Evolutionary conservation across 169 alveolate genomes (phyloP).

Genomic region (Blepharisma undulans): DNA sequence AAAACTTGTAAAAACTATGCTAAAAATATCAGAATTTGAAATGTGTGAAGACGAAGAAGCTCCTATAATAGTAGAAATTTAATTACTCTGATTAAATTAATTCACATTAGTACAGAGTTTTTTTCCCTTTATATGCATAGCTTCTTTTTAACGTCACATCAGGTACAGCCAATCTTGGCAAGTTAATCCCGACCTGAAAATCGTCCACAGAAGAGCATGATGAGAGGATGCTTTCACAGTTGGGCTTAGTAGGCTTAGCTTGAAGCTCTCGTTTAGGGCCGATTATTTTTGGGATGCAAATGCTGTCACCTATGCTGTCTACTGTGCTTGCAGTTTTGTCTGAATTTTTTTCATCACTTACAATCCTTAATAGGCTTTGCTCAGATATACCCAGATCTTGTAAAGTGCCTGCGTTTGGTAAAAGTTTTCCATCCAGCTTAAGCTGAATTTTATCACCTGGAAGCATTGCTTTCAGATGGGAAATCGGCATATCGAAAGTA

Average conservation of each 20-base stretch:
- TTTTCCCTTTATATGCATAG: neutral
- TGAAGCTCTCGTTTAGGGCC: neutral
- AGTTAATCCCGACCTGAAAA: neutral
- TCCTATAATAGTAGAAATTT: constrained; percentile 37
- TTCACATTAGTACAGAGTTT: neutral
- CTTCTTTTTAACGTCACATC: constrained; percentile 1
- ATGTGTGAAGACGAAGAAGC: constrained; percentile 42
- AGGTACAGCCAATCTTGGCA: neutral
- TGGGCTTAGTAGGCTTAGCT: neutral
- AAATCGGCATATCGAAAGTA: neutral
- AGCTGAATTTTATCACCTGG: neutral
- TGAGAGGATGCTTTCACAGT: neutral
- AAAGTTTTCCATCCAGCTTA: neutral
- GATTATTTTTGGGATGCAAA: neutral
- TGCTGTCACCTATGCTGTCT: neutral
- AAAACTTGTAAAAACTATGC: neutral
- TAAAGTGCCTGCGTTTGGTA: neutral
- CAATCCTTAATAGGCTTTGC: neutral
- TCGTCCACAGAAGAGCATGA: neutral
- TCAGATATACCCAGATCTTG: neutral
- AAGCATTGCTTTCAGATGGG: neutral
- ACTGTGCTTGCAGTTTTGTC: neutral
- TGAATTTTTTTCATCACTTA: neutral
- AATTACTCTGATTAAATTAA: neutral
- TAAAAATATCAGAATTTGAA: constrained; percentile 12